phyloP scores from a whole-genome alignment of 345 rosid genomes.

The Citrus australasica region DNA sequence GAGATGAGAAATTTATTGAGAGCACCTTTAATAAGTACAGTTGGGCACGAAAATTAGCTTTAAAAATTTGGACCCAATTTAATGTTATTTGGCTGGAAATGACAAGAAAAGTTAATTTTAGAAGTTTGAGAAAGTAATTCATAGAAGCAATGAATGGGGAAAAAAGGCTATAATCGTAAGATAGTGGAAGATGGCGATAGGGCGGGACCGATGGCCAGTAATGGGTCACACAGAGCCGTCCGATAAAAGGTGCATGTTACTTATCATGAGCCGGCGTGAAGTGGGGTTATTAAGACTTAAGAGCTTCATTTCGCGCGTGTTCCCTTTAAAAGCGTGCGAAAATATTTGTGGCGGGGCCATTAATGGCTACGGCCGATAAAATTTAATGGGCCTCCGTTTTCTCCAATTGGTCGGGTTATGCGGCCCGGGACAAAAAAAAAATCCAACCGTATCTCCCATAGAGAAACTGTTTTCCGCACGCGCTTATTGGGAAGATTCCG shows the following conservation, averaged over 20 bases:
- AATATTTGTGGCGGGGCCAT: slow-evolving; percentile 7
- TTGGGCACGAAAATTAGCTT: too few species aligned
- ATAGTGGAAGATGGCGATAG: background rate
- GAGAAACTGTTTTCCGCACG: background rate
- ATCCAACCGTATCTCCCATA: slow-evolving; percentile 7
- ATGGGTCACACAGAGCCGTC: slow-evolving; percentile 31
- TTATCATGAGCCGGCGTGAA: slow-evolving; percentile 53
- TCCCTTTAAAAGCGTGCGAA: slow-evolving; percentile 41
- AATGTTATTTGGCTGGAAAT: too few species aligned
- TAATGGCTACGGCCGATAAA: slow-evolving; percentile 13
- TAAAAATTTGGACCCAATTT: too few species aligned
- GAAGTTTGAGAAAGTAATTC: background rate
- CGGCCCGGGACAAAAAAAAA: slow-evolving; percentile 18
- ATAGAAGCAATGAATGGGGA: background rate
- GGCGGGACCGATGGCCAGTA: slow-evolving; percentile 13
- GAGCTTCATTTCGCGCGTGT: slow-evolving; percentile 45
- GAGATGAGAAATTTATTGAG: too few species aligned
- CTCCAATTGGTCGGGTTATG: background rate
- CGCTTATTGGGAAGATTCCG: background rate
- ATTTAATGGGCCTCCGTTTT: slow-evolving; percentile 21
- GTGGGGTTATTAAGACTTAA: slow-evolving; percentile 34
- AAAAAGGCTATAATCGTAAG: slow-evolving; percentile 2
- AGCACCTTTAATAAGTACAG: too few species aligned
- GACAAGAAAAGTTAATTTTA: background rate
- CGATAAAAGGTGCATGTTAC: slow-evolving; percentile 26